Evolutionary conservation across 495 filamentous ascomycete species (phyloP), one percentile per base, ranked within the genome.

Genomic region (Trichoderma virens): DNA sequence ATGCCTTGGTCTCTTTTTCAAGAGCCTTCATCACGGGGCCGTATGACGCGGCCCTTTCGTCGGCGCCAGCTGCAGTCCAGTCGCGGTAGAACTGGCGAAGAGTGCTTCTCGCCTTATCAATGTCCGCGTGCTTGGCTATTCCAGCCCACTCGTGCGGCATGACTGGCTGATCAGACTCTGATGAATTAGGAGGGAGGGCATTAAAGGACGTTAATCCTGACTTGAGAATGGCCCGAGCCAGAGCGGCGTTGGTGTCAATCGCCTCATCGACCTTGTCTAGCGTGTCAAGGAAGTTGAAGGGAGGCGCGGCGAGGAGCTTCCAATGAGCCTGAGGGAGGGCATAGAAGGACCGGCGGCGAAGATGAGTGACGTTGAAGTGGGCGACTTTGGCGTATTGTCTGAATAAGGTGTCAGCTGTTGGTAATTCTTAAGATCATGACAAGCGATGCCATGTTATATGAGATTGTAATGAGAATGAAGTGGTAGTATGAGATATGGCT

Each of bases 51-150:
- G 84, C 77, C 5, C 95, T 81, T 76, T 99, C 94, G 0, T 71
- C 63, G 23, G 72, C 74, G 3, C 93, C 94, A 68, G 90, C 93
- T 9, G 79, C 81, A 45, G 90, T 91, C 94, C 94, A 99, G 73
- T 99, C 94, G 6, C 94, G 90, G 71, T 91, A 97, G 70, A 99
- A 90, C 71, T 99, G 94, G 25, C 92, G 82, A 60, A 99, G 79
- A 7, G 91, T 97, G 61, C 90, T 93, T 66, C 89, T 83, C 20
- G 93, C 94, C 74, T 97, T 99, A 69, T 94, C 92, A 59, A 95
- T 69, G 72, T 97, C 93, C 3, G 76, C 76, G 25, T 81, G 69
- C 25, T 84, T 92, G 5, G 92, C 85, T 38, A 79, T 76, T 14
- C 82, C 85, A 61, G 80, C 77, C 88, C 91, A 93, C 41, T 84